Percentiles rank a stretch among this genome's conserved stretches.
Conservation (phyloP, 176 grass and related monocot genomes). For the Puccinellia tenuiflora region DNA sequence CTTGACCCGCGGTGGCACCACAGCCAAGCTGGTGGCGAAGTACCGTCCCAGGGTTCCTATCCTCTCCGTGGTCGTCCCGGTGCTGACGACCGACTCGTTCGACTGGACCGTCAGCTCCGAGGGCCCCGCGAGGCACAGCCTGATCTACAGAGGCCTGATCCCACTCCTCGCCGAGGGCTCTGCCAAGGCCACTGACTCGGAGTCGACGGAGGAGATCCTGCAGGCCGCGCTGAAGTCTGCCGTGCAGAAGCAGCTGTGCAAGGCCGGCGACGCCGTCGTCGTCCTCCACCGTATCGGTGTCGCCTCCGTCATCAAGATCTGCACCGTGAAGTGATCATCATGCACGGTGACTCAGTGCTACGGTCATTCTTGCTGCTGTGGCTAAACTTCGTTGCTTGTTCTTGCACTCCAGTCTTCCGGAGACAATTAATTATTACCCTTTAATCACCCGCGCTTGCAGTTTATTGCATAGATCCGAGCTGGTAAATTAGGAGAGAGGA, state of each 20-base stretch:
- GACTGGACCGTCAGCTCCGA: slow-evolving; percentile 80
- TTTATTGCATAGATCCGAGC: slow-evolving; percentile 24
- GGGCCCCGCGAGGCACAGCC: slow-evolving; percentile 68
- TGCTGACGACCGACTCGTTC: slow-evolving; percentile 66
- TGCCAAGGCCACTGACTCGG: slow-evolving; percentile 78
- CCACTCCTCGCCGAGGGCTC: slow-evolving; percentile 78
- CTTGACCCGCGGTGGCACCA: slow-evolving; percentile 87
- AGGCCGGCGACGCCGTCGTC: slow-evolving; percentile 65
- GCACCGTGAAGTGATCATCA: slow-evolving; percentile 61
- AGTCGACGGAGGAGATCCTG: slow-evolving; percentile 83
- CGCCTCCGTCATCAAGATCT: slow-evolving; percentile 95
- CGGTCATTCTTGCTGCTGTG: background rate
- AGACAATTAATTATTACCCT: slow-evolving; percentile 13
- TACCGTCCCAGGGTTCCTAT: slow-evolving; percentile 84
- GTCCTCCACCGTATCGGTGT: slow-evolving; percentile 75
- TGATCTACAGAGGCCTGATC: slow-evolving; percentile 74
- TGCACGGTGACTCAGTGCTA: background rate
- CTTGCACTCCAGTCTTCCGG: background rate
- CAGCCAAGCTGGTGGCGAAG: slow-evolving; percentile 73
- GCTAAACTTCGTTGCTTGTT: background rate
- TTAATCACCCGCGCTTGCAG: background rate
- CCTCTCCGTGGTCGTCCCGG: slow-evolving; percentile 77
- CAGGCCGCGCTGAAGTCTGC: slow-evolving; percentile 60
- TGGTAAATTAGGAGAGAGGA: slow-evolving; percentile 30
- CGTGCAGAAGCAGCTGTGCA: slow-evolving; percentile 60